Evolutionary conservation across 192 early-diverging fungal species (phyloP).

Genomic region (Obelidium mucronatum): DNA sequence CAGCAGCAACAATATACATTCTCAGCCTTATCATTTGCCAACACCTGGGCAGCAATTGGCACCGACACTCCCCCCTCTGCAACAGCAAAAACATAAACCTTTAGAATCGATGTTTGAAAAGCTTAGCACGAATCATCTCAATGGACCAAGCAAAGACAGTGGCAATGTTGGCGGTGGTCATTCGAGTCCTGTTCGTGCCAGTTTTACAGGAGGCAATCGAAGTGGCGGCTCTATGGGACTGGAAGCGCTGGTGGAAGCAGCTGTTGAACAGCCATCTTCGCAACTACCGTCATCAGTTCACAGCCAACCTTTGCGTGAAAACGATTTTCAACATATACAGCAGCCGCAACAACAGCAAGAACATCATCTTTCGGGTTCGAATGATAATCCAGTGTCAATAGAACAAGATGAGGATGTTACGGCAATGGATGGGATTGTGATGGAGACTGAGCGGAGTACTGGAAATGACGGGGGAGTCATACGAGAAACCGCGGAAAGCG

Average conservation of each 20-base stretch:
- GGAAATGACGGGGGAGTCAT: not conserved
- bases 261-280: too few relatives aligned
- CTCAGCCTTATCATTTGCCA: too few relatives aligned
- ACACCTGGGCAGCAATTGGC: too few relatives aligned
- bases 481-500: not conserved
- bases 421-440: slow-evolving; percentile 3
- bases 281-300: not conserved
- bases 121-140: slow-evolving; percentile 22
- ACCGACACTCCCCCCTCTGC: too few relatives aligned
- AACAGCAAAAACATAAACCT: too few relatives aligned
- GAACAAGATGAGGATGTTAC: not conserved
- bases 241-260: not conserved
- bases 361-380: not conserved
- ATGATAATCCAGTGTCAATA: not conserved
- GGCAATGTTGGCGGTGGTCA: too few relatives aligned
- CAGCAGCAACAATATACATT: not conserved
- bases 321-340: not conserved
- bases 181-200: not conserved
- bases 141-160: too few relatives aligned
- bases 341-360: slow-evolving; percentile 2
- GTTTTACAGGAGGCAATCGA: not conserved
- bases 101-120: slow-evolving; percentile 27
- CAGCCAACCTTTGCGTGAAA: not conserved
- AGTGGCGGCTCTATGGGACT: slow-evolving; percentile 9
- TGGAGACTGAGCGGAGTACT: not conserved